phyloP scores from a whole-genome alignment of 2,329 filamentous ascomycete species.

The Pseudophaeomoniella oleicola region DNA sequence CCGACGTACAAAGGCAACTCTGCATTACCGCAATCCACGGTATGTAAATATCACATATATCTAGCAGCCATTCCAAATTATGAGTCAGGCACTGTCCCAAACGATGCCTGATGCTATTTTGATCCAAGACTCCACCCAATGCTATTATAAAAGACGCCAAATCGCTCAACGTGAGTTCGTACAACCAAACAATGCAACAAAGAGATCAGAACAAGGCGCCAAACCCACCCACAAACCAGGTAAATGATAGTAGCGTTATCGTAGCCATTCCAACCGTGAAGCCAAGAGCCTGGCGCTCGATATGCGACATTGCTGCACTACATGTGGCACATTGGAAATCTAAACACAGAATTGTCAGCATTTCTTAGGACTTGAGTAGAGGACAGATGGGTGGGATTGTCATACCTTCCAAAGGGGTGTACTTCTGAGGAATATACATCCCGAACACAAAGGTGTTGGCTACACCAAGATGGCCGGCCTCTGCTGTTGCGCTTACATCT shows the following conservation, averaged over 20 bases:
- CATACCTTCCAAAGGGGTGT: constrained; percentile 35
- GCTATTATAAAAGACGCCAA: neutral
- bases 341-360: constrained; percentile 14
- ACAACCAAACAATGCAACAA: neutral
- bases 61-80: neutral
- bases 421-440: constrained; percentile 44
- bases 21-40: too few relatives aligned
- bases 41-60: too few relatives aligned
- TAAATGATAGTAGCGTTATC: constrained; percentile 44
- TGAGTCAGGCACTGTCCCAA: neutral
- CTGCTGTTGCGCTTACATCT: constrained; percentile 34
- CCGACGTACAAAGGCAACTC: too few relatives aligned
- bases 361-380: constrained; percentile 3
- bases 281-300: constrained; percentile 40
- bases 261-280: constrained; percentile 40
- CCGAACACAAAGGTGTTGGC: constrained; percentile 42
- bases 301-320: constrained; percentile 32
- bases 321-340: constrained; percentile 44
- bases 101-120: too few relatives aligned
- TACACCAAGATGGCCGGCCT: constrained; percentile 39
- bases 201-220: constrained; percentile 14
- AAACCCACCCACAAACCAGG: constrained; percentile 32
- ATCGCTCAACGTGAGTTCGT: neutral
- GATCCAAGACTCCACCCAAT: neutral
- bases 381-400: constrained; percentile 3